These are phyloP conservation scores for Elongisporangium undulatum DNA, from an alignment of 352 stramenopile species.

Conservation along the genomic window DNA sequence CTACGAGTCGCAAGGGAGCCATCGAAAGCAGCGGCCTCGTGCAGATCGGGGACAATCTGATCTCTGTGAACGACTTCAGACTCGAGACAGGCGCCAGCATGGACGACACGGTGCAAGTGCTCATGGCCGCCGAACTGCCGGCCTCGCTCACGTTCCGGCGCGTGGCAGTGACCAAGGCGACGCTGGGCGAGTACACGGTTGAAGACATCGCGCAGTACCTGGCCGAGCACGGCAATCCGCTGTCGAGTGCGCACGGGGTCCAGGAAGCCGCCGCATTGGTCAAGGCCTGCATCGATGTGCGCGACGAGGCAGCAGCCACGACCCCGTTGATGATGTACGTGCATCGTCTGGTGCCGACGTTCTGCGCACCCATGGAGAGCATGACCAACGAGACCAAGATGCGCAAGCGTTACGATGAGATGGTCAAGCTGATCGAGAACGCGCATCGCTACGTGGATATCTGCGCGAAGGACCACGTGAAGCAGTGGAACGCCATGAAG, in stretches of 20 bases:
- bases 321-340: slow-evolving; percentile 45
- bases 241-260: slow-evolving; percentile 23
- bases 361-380: slow-evolving; percentile 17
- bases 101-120: slow-evolving; percentile 26
- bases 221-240: slow-evolving; percentile 28
- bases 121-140: slow-evolving; percentile 36
- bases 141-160: slow-evolving; percentile 53
- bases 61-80: slow-evolving; percentile 40
- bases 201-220: slow-evolving; percentile 54
- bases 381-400: slow-evolving; percentile 3
- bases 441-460: slow-evolving; percentile 39
- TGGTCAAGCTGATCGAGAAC: slow-evolving; percentile 48
- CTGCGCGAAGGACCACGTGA: slow-evolving; percentile 36
- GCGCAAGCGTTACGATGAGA: slow-evolving; percentile 25
- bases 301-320: slow-evolving; percentile 27
- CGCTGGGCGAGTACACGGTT: slow-evolving; percentile 53
- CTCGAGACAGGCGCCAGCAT: slow-evolving; percentile 37
- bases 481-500: slow-evolving; percentile 56
- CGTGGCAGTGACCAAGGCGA: slow-evolving; percentile 28
- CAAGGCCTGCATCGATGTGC: slow-evolving; percentile 48
- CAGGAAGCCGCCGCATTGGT: slow-evolving; percentile 50
- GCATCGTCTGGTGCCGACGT: slow-evolving; percentile 42
- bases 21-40: slow-evolving; percentile 40
- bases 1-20: slow-evolving; percentile 15
- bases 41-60: slow-evolving; percentile 47